A percentile compares a stretch with the other conserved stretches of the same genome.
phyloP scores from a whole-genome alignment of 495 filamentous ascomycete genomes.

The Penicillium crystallinum region DNA sequence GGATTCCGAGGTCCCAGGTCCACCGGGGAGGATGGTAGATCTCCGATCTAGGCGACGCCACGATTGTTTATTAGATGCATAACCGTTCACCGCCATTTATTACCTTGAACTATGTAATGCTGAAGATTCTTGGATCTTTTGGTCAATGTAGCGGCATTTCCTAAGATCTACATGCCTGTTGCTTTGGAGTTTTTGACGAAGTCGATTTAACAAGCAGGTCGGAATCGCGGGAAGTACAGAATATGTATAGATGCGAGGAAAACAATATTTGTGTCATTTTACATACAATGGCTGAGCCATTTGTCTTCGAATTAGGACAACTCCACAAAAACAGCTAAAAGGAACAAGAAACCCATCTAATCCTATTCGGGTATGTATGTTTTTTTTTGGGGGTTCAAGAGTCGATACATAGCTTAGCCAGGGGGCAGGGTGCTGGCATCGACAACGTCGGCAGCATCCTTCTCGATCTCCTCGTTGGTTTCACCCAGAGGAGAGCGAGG shows the following conservation, averaged over 20 bases:
- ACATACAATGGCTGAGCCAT: constrained; percentile 4
- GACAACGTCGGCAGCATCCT: constrained; percentile 87
- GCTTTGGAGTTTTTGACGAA: no score
- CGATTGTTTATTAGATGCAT: background rate
- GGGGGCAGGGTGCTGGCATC: constrained; percentile 90
- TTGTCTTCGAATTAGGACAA: constrained; percentile 4
- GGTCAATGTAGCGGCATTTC: no score
- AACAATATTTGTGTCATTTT: constrained; percentile 4
- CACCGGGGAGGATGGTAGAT: background rate
- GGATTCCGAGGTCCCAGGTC: no score
- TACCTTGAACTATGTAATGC: no score
- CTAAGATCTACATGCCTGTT: no score
- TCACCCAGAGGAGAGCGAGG: constrained; percentile 84
- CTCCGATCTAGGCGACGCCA: background rate
- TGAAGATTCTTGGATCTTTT: no score
- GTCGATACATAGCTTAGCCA: constrained; percentile 53
- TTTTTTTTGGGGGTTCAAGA: constrained; percentile 13
- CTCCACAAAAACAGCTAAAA: constrained; percentile 10
- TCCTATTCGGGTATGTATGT: constrained; percentile 23
- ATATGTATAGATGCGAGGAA: background rate
- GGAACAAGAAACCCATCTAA: constrained; percentile 14
- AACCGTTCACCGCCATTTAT: background rate
- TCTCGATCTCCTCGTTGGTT: constrained; percentile 63
- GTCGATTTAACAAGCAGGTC: background rate
- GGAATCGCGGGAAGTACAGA: background rate